phyloP scores from a whole-genome alignment of 257 asterid genomes.

The Solanum appendiculatum region DNA sequence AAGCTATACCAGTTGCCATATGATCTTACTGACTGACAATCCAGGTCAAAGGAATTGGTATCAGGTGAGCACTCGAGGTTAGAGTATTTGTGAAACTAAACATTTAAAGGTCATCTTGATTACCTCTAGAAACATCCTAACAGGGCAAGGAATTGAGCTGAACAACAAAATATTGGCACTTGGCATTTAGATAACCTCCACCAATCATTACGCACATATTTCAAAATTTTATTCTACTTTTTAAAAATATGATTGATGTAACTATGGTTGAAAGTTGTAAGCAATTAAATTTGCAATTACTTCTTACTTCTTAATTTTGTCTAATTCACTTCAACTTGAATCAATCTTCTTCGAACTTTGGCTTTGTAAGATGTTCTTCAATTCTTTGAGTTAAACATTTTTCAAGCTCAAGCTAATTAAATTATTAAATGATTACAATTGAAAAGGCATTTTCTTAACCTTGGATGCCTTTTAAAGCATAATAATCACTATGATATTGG shows the following conservation, averaged over 20 bases:
- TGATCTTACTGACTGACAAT: constrained; percentile 17
- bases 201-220: neutral
- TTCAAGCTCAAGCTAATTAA: neutral
- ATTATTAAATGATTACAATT: neutral
- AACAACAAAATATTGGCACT: neutral
- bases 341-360: neutral
- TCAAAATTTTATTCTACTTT: neutral
- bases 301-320: neutral
- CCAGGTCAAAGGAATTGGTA: neutral
- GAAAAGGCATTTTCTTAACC: neutral
- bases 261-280: neutral
- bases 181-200: neutral
- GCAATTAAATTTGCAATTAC: neutral
- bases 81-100: neutral
- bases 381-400: neutral
- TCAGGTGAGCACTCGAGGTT: neutral
- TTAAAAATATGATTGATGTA: neutral
- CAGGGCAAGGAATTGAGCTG: neutral
- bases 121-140: neutral
- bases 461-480: neutral
- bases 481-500: neutral
- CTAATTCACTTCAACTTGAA: neutral
- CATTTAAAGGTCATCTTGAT: neutral
- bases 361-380: neutral
- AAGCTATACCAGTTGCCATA: constrained; percentile 69